Evolutionary conservation across 2,329 filamentous ascomycete genomes (phyloP), one percentile per base, ranked within the genome.

Genomic region (Diaporthe caulivora): DNA sequence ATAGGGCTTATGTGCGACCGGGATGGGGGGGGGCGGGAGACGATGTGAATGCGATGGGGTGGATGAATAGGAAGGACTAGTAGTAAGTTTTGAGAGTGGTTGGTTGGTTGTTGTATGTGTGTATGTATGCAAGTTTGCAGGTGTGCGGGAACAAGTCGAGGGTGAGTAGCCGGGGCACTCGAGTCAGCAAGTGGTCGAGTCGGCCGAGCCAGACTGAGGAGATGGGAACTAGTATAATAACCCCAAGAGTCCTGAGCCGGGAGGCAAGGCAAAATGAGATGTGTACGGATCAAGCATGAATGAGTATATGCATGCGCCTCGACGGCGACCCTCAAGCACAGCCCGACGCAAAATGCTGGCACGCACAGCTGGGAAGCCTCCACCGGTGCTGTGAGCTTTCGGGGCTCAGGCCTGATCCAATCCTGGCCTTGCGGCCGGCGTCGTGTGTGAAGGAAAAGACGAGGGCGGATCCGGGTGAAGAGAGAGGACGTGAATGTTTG

Each of bases 111-210:
- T 40, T 40, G 37, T 10, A 40, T 40, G 37, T 13, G n/a, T 37
- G 29, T 40, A 71, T 47, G 68, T 49, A 53, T 57, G 68, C 49
- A 62, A 31, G 47, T 49, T 37, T 60, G 55, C 44, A 51, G 44
- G n/a, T 62, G 44, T 17, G 55, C 1, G 34, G 31, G 21, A 31
- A 17, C 62, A 13, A 9, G 34, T 71, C 26, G 44, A 67, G 44
- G 47, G 62, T 53, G 62, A 53, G 31, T 47, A 21, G 31, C 62
- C 47, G 31, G 15, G 47, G 29, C 62, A 53, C 29, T 65, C 31
- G 62, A 67, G 62, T 67, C 62, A 67, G 62, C 31, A 67, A 67
- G 62, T 53, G 62, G 31, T 34, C 69, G 57, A 71, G 69, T 44
- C 21, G 42, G 55, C 18, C 42, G 26, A 71, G 49, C 53, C 54